Percentiles rank a stretch among this genome's conserved stretches.
Conservation (phyloP, 75 land plant species). For the Larix kaempferi region DNA sequence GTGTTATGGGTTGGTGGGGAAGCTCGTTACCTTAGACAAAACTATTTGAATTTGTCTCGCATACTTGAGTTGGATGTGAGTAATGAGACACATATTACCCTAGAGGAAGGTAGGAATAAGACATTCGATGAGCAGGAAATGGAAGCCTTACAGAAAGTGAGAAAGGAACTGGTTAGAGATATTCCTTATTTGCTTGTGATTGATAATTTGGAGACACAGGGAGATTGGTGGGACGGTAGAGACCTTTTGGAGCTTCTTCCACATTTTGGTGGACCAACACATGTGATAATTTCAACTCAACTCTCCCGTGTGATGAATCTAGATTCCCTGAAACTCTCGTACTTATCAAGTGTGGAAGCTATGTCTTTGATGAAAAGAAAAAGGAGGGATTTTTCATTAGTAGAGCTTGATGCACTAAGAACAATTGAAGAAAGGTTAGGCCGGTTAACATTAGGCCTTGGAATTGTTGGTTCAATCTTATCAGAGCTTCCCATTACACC, state of each 20-base stretch:
- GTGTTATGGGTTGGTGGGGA: slow-evolving; percentile 94
- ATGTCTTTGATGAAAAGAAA: slow-evolving; percentile 77
- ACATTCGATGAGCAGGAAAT: slow-evolving; percentile 87
- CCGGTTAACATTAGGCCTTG: slow-evolving; percentile 75
- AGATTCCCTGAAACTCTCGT: slow-evolving; percentile 70
- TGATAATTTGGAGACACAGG: slow-evolving; percentile 84
- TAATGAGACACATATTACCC: slow-evolving; percentile 30
- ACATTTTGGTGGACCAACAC: slow-evolving; percentile 75
- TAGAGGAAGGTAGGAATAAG: slow-evolving; percentile 43
- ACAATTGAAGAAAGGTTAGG: slow-evolving; percentile 80
- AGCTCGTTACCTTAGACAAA: slow-evolving; percentile 77
- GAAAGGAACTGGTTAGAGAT: slow-evolving; percentile 70
- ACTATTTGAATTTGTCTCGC: slow-evolving; percentile 60
- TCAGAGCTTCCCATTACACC: slow-evolving; percentile 55
- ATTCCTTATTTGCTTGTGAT: slow-evolving; percentile 84
- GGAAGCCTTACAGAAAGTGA: slow-evolving; percentile 61
- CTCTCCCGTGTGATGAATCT: slow-evolving; percentile 67
- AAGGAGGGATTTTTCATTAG: slow-evolving; percentile 40
- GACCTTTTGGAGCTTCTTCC: slow-evolving; percentile 84
- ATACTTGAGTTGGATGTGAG: slow-evolving; percentile 73
- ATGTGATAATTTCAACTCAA: slow-evolving; percentile 78
- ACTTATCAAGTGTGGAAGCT: slow-evolving; percentile 74
- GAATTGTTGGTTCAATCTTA: slow-evolving; percentile 67
- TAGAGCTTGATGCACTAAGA: slow-evolving; percentile 70
- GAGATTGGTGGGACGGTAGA: slow-evolving; percentile 86